A percentile compares a stretch with the other conserved stretches of the same genome.
These are phyloP conservation scores for Pseudotsuga menziesii DNA, from an alignment of 75 land plant genomes.

Conservation along the genomic window DNA sequence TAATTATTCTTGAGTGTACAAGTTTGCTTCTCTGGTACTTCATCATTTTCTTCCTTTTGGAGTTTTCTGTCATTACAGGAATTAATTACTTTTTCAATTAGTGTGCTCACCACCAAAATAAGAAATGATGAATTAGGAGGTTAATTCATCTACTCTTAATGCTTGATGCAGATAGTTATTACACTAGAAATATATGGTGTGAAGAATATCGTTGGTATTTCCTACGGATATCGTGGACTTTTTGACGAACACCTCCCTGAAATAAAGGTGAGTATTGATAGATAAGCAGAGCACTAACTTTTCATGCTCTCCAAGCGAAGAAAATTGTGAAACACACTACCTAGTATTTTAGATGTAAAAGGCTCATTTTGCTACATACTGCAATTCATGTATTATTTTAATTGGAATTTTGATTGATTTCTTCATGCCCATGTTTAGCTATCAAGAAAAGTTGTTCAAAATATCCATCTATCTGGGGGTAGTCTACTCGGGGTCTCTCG, in stretches of 20 bases:
- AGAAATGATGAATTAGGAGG: not conserved
- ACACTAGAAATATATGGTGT: conserved; percentile 94
- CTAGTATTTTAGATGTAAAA: not conserved
- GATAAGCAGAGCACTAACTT: not conserved
- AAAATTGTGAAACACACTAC: not conserved
- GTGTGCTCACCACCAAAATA: not conserved
- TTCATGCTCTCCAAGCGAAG: not conserved
- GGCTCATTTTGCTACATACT: not conserved
- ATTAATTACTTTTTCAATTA: not conserved
- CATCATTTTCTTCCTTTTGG: not conserved
- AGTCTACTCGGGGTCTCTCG: conserved; percentile 97
- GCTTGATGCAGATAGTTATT: conserved; percentile 68
- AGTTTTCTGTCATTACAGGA: not conserved
- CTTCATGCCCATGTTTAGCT: conserved; percentile 35
- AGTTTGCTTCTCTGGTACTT: not conserved
- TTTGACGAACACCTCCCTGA: conserved; percentile 41
- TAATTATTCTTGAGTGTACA: too few relatives aligned
- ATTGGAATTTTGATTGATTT: not conserved
- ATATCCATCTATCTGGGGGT: conserved; percentile 83
- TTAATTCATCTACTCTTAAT: not conserved
- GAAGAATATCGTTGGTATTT: conserved; percentile 73
- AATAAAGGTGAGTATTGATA: conserved; percentile 42
- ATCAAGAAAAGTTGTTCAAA: conserved; percentile 69
- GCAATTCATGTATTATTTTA: not conserved
- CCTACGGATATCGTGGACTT: conserved; percentile 89